These are phyloP conservation scores for Claviceps monticola DNA, from an alignment of 2,329 filamentous ascomycete species.

Conservation along the genomic window DNA sequence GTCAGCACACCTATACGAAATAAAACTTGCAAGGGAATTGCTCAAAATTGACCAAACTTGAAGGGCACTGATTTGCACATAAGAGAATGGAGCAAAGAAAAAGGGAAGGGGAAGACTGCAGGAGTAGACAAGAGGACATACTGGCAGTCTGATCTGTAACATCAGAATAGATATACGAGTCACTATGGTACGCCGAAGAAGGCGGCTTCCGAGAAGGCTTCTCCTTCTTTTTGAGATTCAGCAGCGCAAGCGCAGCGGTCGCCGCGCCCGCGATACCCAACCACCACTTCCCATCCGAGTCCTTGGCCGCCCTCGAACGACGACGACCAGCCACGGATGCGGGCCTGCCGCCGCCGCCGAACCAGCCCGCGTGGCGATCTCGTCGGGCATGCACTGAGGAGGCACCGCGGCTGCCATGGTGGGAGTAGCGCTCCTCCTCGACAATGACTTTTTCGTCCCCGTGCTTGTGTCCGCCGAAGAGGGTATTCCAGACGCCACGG, in stretches of 20 bases:
- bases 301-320: slow-evolving; percentile 23
- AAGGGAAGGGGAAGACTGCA: no score
- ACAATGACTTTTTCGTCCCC: slow-evolving; percentile 41
- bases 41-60: no score
- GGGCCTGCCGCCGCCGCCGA: slow-evolving; percentile 28
- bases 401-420: slow-evolving; percentile 25
- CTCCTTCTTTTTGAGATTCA: slow-evolving; percentile 40
- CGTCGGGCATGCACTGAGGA: slow-evolving; percentile 31
- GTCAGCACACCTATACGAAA: not conserved
- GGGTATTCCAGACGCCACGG: slow-evolving; percentile 45
- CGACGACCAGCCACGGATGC: slow-evolving; percentile 26
- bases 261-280: slow-evolving; percentile 37
- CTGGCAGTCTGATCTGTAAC: slow-evolving; percentile 29
- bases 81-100: no score
- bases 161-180: slow-evolving; percentile 40
- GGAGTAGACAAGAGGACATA: slow-evolving; percentile 23
- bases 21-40: no score
- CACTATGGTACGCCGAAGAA: slow-evolving; percentile 30
- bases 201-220: slow-evolving; percentile 24
- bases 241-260: slow-evolving; percentile 37
- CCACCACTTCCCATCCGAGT: slow-evolving; percentile 35
- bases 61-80: no score
- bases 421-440: slow-evolving; percentile 48
- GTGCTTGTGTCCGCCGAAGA: slow-evolving; percentile 46
- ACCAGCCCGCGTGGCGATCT: slow-evolving; percentile 43